Percentiles rank a stretch among this genome's conserved stretches.
phyloP scores from a whole-genome alignment of 169 alveolate genomes.

The Plasmodium chabaudi region DNA sequence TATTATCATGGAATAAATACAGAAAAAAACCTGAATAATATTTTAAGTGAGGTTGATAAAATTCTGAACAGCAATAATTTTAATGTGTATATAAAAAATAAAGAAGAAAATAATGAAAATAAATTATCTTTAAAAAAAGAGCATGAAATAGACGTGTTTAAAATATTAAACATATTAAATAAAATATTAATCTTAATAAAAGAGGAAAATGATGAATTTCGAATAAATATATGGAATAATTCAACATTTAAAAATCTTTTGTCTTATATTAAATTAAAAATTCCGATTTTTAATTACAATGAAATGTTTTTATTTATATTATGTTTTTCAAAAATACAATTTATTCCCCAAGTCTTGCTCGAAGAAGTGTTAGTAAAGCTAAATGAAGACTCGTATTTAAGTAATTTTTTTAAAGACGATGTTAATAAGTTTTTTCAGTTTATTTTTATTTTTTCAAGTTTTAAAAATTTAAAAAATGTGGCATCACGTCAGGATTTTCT shows the following conservation, averaged over 20 bases:
- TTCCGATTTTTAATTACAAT: conserved; percentile 34
- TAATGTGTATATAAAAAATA: conserved; percentile 20
- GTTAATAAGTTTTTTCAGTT: conserved; percentile 48
- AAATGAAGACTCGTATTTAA: conserved; percentile 20
- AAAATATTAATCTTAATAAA: conserved; percentile 37
- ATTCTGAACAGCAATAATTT: conserved; percentile 49
- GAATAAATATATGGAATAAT: conserved; percentile 39
- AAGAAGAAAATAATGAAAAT: conserved; percentile 7
- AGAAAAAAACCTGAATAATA: conserved; percentile 9
- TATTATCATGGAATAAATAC: background rate
- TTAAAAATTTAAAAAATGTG: conserved; percentile 26
- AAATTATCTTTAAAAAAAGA: conserved; percentile 3
- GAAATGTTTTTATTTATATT: conserved; percentile 66
- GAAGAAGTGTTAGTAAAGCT: conserved; percentile 13
- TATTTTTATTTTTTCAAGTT: conserved; percentile 20
- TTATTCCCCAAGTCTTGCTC: conserved; percentile 59
- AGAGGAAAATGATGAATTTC: conserved; percentile 31
- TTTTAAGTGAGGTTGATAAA: conserved; percentile 18
- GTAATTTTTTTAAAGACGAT: conserved; percentile 27
- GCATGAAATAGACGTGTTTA: conserved; percentile 50
- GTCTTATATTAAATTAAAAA: conserved; percentile 32
- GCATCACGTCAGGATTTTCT: background rate
- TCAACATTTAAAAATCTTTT: conserved; percentile 33
- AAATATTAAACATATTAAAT: conserved; percentile 38
- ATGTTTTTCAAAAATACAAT: conserved; percentile 70